phyloP scores from a whole-genome alignment of 1,284 basidiomycete genomes.

The Phlebopus sp. region DNA sequence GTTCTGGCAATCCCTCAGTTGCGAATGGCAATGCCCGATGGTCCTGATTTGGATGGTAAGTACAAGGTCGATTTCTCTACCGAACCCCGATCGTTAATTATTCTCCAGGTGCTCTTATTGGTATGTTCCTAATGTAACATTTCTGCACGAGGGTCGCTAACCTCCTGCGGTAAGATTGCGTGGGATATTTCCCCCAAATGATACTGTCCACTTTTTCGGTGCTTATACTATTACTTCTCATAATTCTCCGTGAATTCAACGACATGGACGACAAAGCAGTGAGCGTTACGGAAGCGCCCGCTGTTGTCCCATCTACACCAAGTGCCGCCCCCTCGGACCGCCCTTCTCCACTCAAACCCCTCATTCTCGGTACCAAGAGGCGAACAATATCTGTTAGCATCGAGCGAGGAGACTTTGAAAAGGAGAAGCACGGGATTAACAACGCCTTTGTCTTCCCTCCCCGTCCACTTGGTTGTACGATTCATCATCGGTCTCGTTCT shows the following conservation, averaged over 20 bases:
- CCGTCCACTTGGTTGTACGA: neutral
- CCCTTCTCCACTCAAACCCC: constrained; percentile 6
- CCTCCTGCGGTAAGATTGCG: constrained; percentile 37
- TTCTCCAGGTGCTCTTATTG: constrained; percentile 46
- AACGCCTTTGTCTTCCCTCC: constrained; percentile 41
- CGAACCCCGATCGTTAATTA: neutral
- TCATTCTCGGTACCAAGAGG: constrained; percentile 28
- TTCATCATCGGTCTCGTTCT: constrained; percentile 11
- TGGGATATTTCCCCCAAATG: constrained; percentile 60
- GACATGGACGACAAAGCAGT: constrained; percentile 2
- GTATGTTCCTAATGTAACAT: constrained; percentile 25
- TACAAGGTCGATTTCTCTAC: neutral
- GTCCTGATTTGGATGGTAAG: constrained; percentile 53
- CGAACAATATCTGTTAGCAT: constrained; percentile 20
- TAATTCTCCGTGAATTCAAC: constrained; percentile 44
- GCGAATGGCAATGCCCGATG: constrained; percentile 55
- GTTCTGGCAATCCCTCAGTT: constrained; percentile 50
- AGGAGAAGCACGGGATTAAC: constrained; percentile 34
- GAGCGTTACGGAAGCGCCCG: neutral
- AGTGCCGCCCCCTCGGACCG: neutral
- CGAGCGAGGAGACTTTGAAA: constrained; percentile 28
- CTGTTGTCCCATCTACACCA: neutral
- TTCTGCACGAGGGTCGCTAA: neutral
- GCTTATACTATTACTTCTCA: constrained; percentile 41
- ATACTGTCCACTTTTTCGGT: constrained; percentile 42